phyloP scores from a whole-genome alignment of 2,329 filamentous ascomycete genomes.

The Penicillium hordei region DNA sequence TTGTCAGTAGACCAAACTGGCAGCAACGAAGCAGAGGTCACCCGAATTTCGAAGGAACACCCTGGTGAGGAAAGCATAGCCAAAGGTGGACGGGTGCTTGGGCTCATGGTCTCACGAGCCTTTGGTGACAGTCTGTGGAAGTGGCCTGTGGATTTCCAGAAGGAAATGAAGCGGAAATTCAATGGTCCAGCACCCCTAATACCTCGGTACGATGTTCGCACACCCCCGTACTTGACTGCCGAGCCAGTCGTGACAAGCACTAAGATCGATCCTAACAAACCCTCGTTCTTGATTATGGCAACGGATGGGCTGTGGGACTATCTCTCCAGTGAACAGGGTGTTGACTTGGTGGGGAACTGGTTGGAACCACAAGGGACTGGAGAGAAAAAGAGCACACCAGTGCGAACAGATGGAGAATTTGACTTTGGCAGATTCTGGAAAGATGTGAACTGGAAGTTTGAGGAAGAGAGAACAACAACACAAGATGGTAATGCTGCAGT shows the following conservation, averaged over 20 bases:
- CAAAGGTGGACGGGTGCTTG: constrained; percentile 60
- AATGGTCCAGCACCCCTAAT: constrained; percentile 46
- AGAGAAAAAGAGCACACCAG: constrained; percentile 34
- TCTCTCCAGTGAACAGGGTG: constrained; percentile 58
- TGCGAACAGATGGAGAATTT: constrained; percentile 17
- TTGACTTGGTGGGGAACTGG: constrained; percentile 60
- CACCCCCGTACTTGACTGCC: constrained; percentile 68
- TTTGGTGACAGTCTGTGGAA: constrained; percentile 72
- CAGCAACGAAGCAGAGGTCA: constrained; percentile 59
- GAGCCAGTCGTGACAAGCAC: constrained; percentile 64
- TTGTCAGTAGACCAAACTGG: constrained; percentile 68
- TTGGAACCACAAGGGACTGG: constrained; percentile 40
- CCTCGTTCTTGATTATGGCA: constrained; percentile 65
- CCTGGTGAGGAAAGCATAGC: constrained; percentile 62
- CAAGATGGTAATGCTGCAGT: constrained; percentile 55
- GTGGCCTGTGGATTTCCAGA: constrained; percentile 56
- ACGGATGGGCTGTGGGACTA: constrained; percentile 67
- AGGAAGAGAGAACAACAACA: constrained; percentile 49
- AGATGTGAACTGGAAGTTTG: constrained; percentile 31
- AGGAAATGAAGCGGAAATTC: constrained; percentile 34
- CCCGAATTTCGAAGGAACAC: constrained; percentile 57
- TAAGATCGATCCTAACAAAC: constrained; percentile 47
- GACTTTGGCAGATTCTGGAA: constrained; percentile 26
- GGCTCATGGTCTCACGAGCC: constrained; percentile 61
- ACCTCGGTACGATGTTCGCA: constrained; percentile 39